phyloP scores from a whole-genome alignment of 345 rosid species.

The Cardamine occulta region DNA sequence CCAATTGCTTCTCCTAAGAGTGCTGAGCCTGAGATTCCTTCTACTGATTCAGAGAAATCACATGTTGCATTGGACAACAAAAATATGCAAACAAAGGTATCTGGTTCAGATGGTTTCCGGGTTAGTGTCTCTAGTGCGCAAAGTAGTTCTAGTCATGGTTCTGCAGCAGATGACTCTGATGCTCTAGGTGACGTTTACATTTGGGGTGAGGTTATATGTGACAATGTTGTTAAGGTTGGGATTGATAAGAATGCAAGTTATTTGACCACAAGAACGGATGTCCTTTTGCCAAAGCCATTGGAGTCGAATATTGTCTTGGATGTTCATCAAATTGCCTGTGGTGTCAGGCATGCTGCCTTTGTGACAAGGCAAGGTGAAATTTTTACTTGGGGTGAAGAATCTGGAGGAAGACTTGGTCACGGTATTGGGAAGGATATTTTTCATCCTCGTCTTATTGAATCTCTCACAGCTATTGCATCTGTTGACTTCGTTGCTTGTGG shows the following conservation, averaged over 20 bases:
- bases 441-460: conserved; percentile 83
- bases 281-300: conserved; percentile 82
- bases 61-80: conserved; percentile 81
- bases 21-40: conserved; percentile 60
- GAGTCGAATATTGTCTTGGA: conserved; percentile 88
- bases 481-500: conserved; percentile 94
- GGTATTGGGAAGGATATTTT: conserved; percentile 80
- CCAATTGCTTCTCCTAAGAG: conserved; percentile 66
- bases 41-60: conserved; percentile 64
- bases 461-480: conserved; percentile 58
- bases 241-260: conserved; percentile 68
- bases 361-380: conserved; percentile 94
- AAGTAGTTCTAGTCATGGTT: conserved; percentile 96
- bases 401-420: conserved; percentile 97
- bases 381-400: conserved; percentile 99
- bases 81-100: conserved; percentile 85
- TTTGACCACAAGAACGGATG: conserved; percentile 72
- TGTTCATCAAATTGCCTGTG: conserved; percentile 91
- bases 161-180: conserved; percentile 93
- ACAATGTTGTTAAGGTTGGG: conserved; percentile 73
- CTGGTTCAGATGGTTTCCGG: conserved; percentile 88
- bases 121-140: conserved; percentile 99
- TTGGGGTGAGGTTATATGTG: conserved; percentile 96
- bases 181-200: conserved; percentile 96
- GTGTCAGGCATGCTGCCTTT: conserved; percentile 88